Conservation (phyloP, 345 rosid genomes). For the Cochlearia excelsa region DNA sequence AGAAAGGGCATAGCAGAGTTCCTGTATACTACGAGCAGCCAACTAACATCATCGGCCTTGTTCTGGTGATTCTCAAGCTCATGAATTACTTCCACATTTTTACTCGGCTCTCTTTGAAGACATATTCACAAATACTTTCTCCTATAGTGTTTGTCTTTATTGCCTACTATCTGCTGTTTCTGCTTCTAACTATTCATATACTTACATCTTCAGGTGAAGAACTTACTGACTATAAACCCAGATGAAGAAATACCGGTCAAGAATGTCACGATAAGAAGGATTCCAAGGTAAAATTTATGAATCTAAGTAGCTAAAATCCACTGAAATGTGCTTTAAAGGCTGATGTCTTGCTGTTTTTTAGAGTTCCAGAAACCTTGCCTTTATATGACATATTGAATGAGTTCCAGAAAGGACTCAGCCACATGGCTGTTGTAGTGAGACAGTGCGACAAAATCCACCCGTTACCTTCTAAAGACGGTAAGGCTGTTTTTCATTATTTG, state of each 20-base stretch:
- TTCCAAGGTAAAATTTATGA: constrained; percentile 62
- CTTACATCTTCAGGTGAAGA: constrained; percentile 54
- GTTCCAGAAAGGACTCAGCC: constrained; percentile 99
- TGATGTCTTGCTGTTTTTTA: constrained; percentile 28
- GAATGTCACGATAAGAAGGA: constrained; percentile 78
- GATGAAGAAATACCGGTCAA: constrained; percentile 80
- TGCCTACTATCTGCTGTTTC: neutral
- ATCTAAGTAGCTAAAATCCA: neutral
- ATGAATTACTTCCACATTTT: constrained; percentile 6
- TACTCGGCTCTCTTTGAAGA: constrained; percentile 3
- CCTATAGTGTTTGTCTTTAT: neutral
- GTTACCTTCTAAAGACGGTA: constrained; percentile 24
- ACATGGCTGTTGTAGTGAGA: constrained; percentile 91
- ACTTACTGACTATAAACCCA: constrained; percentile 76
- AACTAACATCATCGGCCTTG: constrained; percentile 84
- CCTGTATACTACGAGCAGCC: constrained; percentile 92
- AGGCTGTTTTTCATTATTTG: neutral
- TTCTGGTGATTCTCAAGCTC: constrained; percentile 53
- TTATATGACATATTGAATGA: constrained; percentile 94
- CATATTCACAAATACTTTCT: neutral
- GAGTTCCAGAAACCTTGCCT: constrained; percentile 82
- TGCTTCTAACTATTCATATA: neutral
- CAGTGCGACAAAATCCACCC: constrained; percentile 41
- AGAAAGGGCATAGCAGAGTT: constrained; percentile 97
- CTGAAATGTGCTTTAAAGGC: constrained; percentile 18